Percentiles rank a stretch among this genome's conserved stretches.
Conservation (phyloP, 2,329 filamentous ascomycete species). For the Diaporthe citri region DNA sequence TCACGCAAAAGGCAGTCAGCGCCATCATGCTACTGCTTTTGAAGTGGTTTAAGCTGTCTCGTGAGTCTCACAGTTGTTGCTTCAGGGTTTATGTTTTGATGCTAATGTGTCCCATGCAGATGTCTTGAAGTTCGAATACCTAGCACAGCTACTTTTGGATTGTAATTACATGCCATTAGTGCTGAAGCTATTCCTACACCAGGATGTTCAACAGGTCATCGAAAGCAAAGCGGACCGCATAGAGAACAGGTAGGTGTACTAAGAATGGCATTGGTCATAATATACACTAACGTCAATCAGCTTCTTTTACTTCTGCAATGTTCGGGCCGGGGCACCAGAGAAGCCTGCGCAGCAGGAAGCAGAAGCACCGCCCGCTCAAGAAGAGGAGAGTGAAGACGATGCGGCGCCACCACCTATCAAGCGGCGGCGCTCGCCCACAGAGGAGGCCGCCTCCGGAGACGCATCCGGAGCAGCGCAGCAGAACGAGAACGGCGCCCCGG, state of each 20-base stretch:
- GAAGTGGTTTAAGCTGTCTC: conserved; percentile 97
- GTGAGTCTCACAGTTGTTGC: conserved; percentile 65
- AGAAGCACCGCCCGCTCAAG: conserved; percentile 37
- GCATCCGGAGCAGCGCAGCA: conserved; percentile 44
- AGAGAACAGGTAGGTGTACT: conserved; percentile 75
- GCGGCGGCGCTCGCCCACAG: conserved; percentile 63
- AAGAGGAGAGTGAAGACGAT: conserved; percentile 76
- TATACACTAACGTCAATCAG: conserved; percentile 55
- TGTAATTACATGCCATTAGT: conserved; percentile 95
- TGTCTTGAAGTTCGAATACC: conserved; percentile 93
- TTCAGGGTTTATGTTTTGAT: conserved; percentile 1
- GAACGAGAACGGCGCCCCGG: conserved; percentile 43
- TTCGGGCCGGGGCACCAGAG: conserved; percentile 59
- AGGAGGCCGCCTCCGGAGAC: conserved; percentile 1
- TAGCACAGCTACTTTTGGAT: conserved; percentile 92
- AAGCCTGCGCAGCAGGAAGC: conserved; percentile 42
- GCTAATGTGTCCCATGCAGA: conserved; percentile 63
- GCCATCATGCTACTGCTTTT: conserved; percentile 87
- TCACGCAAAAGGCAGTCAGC: conserved; percentile 92
- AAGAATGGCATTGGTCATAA: background rate
- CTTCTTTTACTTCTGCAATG: conserved; percentile 92
- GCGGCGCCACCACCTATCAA: conserved; percentile 87
- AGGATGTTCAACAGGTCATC: conserved; percentile 91
- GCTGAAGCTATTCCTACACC: conserved; percentile 92
- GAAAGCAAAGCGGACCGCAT: conserved; percentile 87